Evolutionary conservation across 768 basidiomycete species (phyloP).

Genomic region (Xerocomellus chrysenteron): DNA sequence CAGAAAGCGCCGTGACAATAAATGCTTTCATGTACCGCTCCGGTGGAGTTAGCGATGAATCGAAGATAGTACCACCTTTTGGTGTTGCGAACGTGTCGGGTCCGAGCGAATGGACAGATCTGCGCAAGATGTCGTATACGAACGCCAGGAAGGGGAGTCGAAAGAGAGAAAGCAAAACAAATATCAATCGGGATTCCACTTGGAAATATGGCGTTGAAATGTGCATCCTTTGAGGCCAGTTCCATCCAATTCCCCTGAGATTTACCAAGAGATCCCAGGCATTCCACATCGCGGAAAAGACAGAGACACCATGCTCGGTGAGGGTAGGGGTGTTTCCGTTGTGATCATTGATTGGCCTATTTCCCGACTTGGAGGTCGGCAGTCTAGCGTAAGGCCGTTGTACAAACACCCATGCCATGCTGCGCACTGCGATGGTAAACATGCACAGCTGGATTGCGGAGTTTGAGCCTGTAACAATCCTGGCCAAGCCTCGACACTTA

Average conservation of each 20-base stretch:
- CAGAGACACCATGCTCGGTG: background rate
- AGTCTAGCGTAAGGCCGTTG: constrained; percentile 11
- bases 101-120: constrained; percentile 26
- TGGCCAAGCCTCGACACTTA: constrained; percentile 3
- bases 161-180: constrained; percentile 15
- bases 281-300: constrained; percentile 25
- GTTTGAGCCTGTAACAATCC: background rate
- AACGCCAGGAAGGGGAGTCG: constrained; percentile 4
- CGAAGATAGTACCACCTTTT: constrained; percentile 39
- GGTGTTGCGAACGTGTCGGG: constrained; percentile 39
- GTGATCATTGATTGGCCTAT: background rate
- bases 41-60: constrained; percentile 32
- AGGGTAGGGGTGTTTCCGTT: background rate
- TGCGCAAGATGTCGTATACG: constrained; percentile 3
- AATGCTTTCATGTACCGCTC: constrained; percentile 43
- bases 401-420: constrained; percentile 21
- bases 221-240: constrained; percentile 9
- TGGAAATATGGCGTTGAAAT: constrained; percentile 14
- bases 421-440: constrained; percentile 27
- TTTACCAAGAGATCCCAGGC: constrained; percentile 28
- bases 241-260: constrained; percentile 31
- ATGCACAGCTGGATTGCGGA: constrained; percentile 16
- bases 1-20: constrained; percentile 41
- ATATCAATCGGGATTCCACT: constrained; percentile 20
- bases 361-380: constrained; percentile 2